Base-by-base conservation (phyloP, 192 early-diverging fungal species). In the Backusella tuberculispora region DNA sequence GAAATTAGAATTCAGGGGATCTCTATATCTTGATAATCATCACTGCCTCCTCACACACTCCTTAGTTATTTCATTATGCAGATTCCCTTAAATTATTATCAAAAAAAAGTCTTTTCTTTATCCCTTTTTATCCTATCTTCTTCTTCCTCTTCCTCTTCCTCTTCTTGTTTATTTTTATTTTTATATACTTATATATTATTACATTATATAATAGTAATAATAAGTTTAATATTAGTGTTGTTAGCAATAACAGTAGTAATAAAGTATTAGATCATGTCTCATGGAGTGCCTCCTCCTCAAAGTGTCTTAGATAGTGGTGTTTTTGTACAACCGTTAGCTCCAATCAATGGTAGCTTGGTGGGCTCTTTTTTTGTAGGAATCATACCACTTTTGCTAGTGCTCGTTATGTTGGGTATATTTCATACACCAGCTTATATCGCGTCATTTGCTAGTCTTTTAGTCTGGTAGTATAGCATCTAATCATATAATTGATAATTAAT, bases 291-390 rank as follows among this genome's bases (percentile, higher is more conserved):
- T 38, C 40, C 65, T 26, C 71, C 71, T 10, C 53, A 50, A 9
- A 10, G 41, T 41, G 19, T 63, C 13, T 12, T 56, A 6, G 21
- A 72, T 12, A 14, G 12, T 43, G 38, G 38, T 14, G 7, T 78
- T 24, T 81, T 81, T 47, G 19, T 78, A 38, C 80, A 82, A 72
- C 48, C 53, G 45, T 63, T 82, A 17, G 46, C 74, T 6, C 81
- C 81, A 1, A 82, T 82, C 13, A 73, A 77, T 8, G 74, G 71
- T 40, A 73, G 74, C 44, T 44, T 82, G 10, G 76, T 78, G 6
- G 74, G 74, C 40, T 82, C 81, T 40, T 82, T 78, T 26, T 82
- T 82, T 76, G 81, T 82, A 2, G 77, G 77, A 14, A n/a, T 78
- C 0, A 73, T 82, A 37, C 81, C 81, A 41, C 37, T 82, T 19